Evolutionary conservation across 148 eudicot genomes (phyloP).

Genomic region (Polygonum aviculare): DNA sequence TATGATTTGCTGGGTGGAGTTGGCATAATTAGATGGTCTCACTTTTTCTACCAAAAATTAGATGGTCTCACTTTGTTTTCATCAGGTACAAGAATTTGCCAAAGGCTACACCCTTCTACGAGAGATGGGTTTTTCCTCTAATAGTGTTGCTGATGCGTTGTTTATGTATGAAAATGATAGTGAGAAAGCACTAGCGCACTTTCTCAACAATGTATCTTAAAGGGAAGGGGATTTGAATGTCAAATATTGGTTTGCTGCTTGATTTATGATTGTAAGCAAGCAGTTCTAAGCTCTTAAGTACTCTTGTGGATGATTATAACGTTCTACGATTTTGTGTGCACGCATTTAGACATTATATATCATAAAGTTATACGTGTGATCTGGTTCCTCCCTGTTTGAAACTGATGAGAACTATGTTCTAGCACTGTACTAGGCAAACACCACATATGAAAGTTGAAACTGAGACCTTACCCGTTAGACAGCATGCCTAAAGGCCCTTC

Average conservation of each 20-base stretch:
- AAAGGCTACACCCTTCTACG: conserved; percentile 57
- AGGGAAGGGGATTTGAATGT: background rate
- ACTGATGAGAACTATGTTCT: too few species aligned
- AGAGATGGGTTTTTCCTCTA: conserved; percentile 90
- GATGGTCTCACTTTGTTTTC: background rate
- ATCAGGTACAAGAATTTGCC: conserved; percentile 77
- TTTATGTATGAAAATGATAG: conserved; percentile 78
- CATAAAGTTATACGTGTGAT: background rate
- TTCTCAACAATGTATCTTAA: conserved; percentile 56
- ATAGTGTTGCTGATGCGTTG: conserved; percentile 70
- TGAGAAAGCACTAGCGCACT: conserved; percentile 76
- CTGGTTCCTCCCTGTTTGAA: too few species aligned
- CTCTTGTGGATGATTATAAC: background rate
- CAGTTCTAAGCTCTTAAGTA: background rate
- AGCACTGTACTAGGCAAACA: too few species aligned
- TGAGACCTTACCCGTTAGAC: too few species aligned
- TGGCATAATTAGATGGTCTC: background rate
- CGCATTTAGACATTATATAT: background rate
- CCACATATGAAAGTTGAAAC: too few species aligned
- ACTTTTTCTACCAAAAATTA: background rate
- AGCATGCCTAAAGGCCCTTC: too few species aligned
- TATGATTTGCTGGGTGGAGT: background rate
- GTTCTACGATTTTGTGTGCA: background rate
- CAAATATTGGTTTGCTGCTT: background rate
- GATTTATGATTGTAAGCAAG: background rate